Percentiles rank a stretch among this genome's conserved stretches.
phyloP scores from a whole-genome alignment of 208 protist species.

The Hexamita inflata region DNA sequence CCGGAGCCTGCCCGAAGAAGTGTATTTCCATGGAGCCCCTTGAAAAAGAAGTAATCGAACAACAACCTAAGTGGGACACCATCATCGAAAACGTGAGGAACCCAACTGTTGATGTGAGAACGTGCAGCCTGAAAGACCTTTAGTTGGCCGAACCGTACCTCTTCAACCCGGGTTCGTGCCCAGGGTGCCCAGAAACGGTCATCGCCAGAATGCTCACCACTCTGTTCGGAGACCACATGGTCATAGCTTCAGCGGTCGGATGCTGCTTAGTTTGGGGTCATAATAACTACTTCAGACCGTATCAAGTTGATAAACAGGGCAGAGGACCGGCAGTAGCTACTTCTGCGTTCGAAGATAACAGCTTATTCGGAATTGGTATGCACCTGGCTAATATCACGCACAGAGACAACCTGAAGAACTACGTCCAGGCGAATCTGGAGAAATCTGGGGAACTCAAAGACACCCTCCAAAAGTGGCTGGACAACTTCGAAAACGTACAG shows the following conservation, averaged over 20 bases:
- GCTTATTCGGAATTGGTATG: conserved; percentile 57
- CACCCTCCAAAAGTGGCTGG: too few relatives aligned
- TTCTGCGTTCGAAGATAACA: conserved; percentile 59
- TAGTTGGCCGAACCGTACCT: conserved; percentile 21
- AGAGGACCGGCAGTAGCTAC: conserved; percentile 53
- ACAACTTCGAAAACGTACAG: too few relatives aligned
- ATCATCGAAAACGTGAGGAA: too few relatives aligned
- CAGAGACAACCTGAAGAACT: too few relatives aligned
- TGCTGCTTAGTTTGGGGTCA: conserved; percentile 55
- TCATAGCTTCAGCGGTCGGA: conserved; percentile 56
- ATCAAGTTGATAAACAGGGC: conserved; percentile 50
- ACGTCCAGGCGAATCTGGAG: too few relatives aligned
- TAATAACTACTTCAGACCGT: conserved; percentile 44
- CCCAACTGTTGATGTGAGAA: not conserved
- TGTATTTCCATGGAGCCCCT: not conserved
- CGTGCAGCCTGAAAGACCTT: not conserved
- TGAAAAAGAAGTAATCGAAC: not conserved
- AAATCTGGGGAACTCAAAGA: too few relatives aligned
- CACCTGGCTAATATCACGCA: too few relatives aligned
- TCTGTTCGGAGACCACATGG: conserved; percentile 54
- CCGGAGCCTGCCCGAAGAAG: conserved; percentile 17
- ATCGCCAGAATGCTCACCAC: conserved; percentile 54
- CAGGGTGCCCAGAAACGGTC: conserved; percentile 48
- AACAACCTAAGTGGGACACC: not conserved
- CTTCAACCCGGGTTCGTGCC: conserved; percentile 37